Conservation (phyloP, 306 rosid species). For the Prunus mira region DNA sequence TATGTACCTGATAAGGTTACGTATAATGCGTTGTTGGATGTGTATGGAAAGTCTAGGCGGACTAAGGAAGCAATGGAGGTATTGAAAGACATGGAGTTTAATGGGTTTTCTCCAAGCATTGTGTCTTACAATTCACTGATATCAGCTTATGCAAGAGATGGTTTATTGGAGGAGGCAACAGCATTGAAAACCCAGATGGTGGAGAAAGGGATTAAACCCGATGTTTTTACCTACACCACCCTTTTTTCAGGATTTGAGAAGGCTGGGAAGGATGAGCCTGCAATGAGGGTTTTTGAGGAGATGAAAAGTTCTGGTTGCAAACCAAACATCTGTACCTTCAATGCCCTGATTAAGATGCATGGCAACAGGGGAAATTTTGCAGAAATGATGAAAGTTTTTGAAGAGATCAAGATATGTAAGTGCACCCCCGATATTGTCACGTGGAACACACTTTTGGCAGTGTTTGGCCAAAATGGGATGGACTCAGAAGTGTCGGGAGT, state of each 20-base stretch:
- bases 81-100: slow-evolving; percentile 68
- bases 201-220: slow-evolving; percentile 74
- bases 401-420: slow-evolving; percentile 54
- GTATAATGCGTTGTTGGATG: slow-evolving; percentile 78
- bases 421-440: slow-evolving; percentile 85
- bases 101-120: slow-evolving; percentile 55
- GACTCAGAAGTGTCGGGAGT: slow-evolving; percentile 76
- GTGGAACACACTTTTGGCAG: slow-evolving; percentile 91
- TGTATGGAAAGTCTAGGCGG: slow-evolving; percentile 83
- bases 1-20: slow-evolving; percentile 76
- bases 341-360: slow-evolving; percentile 89
- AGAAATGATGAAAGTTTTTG: slow-evolving; percentile 88
- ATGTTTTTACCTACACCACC: slow-evolving; percentile 85
- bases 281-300: slow-evolving; percentile 57
- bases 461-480: slow-evolving; percentile 90
- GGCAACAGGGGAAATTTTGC: slow-evolving; percentile 79
- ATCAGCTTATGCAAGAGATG: slow-evolving; percentile 76
- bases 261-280: slow-evolving; percentile 78
- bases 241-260: slow-evolving; percentile 78
- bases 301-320: slow-evolving; percentile 71
- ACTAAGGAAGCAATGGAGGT: slow-evolving; percentile 79
- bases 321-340: slow-evolving; percentile 83
- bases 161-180: slow-evolving; percentile 72
- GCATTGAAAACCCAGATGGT: slow-evolving; percentile 60
- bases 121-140: slow-evolving; percentile 82